These are phyloP conservation scores for Trichoderma oligosporum DNA, from an alignment of 2,329 filamentous ascomycete species.

Conservation along the genomic window DNA sequence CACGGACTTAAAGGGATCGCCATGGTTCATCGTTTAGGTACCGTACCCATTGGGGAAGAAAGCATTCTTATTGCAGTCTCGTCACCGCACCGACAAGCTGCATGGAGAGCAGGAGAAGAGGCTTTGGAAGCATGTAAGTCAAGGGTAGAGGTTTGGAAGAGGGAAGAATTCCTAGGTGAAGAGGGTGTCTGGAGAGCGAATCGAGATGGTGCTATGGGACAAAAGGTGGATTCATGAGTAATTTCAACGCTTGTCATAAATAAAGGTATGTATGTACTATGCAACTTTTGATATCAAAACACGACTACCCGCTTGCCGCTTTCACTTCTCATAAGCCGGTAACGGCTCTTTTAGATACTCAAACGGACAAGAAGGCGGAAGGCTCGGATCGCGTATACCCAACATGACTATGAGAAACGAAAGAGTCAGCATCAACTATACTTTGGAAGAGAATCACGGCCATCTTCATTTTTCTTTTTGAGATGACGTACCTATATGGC, in stretches of 20 bases:
- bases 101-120: conserved; percentile 86
- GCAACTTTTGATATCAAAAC: background rate
- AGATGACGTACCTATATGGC: conserved; percentile 34
- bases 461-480: background rate
- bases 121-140: conserved; percentile 83
- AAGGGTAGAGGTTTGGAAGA: conserved; percentile 91
- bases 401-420: conserved; percentile 33
- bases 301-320: background rate
- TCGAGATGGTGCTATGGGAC: conserved; percentile 63
- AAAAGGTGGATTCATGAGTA: conserved; percentile 37
- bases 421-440: background rate
- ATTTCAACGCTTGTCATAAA: background rate
- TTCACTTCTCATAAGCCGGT: conserved; percentile 32
- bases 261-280: background rate
- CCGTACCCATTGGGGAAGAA: conserved; percentile 86
- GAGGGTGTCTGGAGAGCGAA: conserved; percentile 87
- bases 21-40: conserved; percentile 79
- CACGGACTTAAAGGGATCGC: conserved; percentile 69
- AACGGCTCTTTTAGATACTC: conserved; percentile 38
- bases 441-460: too few relatives aligned
- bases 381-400: conserved; percentile 27
- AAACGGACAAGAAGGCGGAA: conserved; percentile 38
- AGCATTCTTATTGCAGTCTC: conserved; percentile 88
- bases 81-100: conserved; percentile 74
- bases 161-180: conserved; percentile 77